These are phyloP conservation scores for Leccinum variicolor DNA, from an alignment of 768 basidiomycete genomes.

Conservation along the genomic window DNA sequence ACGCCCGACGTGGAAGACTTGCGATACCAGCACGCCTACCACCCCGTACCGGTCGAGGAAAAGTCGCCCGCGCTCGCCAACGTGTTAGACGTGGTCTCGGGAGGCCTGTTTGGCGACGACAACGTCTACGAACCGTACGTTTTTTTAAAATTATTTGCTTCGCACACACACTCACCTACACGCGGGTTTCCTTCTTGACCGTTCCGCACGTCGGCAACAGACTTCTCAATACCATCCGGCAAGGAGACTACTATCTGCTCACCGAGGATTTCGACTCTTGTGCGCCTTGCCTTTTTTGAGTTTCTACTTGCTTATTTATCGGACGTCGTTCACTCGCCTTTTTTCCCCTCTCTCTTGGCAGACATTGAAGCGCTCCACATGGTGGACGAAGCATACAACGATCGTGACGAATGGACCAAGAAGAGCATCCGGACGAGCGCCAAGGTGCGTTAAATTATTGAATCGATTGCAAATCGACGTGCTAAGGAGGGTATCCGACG, in stretches of 20 bases:
- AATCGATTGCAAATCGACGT: slow-evolving; percentile 50
- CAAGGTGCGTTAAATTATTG: slow-evolving; percentile 45
- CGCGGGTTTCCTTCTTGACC: not conserved
- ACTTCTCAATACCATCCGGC: slow-evolving; percentile 70
- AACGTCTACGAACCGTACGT: slow-evolving; percentile 82
- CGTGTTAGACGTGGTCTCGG: slow-evolving; percentile 73
- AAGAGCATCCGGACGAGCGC: slow-evolving; percentile 84
- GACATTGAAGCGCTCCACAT: slow-evolving; percentile 80
- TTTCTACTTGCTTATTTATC: not conserved
- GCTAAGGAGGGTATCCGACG: slow-evolving; percentile 43
- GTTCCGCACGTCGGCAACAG: slow-evolving; percentile 31
- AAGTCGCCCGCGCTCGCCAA: slow-evolving; percentile 80
- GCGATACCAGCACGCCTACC: slow-evolving; percentile 82
- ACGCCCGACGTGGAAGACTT: slow-evolving; percentile 86
- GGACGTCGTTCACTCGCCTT: not conserved
- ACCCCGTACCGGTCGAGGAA: slow-evolving; percentile 74
- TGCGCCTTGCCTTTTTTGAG: slow-evolving; percentile 36
- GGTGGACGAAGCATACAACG: slow-evolving; percentile 86
- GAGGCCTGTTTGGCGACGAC: slow-evolving; percentile 78
- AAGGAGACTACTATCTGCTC: slow-evolving; percentile 76
- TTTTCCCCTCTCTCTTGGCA: slow-evolving; percentile 24
- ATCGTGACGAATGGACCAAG: slow-evolving; percentile 86
- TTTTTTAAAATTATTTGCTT: slow-evolving; percentile 1
- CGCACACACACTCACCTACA: not conserved
- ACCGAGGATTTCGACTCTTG: slow-evolving; percentile 95